phyloP scores from a whole-genome alignment of 495 filamentous ascomycete genomes.

The Podospora bellae-mahoneyi region DNA sequence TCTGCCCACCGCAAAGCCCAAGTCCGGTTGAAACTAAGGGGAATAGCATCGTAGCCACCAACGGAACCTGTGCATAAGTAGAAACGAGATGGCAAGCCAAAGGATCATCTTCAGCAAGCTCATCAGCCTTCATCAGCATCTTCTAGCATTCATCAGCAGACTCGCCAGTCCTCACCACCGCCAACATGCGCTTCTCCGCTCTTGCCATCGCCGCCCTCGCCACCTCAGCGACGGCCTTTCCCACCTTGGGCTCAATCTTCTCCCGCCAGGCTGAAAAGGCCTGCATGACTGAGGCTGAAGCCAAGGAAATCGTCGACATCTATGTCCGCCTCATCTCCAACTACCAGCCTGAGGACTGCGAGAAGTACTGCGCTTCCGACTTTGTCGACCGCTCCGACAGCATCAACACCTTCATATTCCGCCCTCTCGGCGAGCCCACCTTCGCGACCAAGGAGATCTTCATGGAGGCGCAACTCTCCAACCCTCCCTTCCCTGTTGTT shows the following conservation, averaged over 20 bases:
- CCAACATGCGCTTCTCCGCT: slow-evolving; percentile 31
- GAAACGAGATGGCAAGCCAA: background rate
- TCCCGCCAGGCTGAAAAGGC: slow-evolving; percentile 15
- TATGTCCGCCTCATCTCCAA: slow-evolving; percentile 36
- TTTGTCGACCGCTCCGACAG: slow-evolving; percentile 38
- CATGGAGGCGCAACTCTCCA: slow-evolving; percentile 34
- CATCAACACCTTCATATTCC: slow-evolving; percentile 41
- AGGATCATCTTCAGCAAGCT: background rate
- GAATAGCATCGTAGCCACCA: background rate
- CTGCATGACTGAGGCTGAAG: slow-evolving; percentile 33
- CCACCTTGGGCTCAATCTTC: slow-evolving; percentile 20
- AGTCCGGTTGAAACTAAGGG: background rate
- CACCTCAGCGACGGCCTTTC: slow-evolving; percentile 29
- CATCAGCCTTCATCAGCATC: slow-evolving; percentile 11
- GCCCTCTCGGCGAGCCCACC: slow-evolving; percentile 32
- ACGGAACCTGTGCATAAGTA: slow-evolving; percentile 19
- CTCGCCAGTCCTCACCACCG: background rate
- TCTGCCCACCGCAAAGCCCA: slow-evolving; percentile 1
- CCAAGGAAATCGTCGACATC: slow-evolving; percentile 30
- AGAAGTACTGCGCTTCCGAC: slow-evolving; percentile 36
- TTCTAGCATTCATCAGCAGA: background rate
- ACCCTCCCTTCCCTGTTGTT: slow-evolving; percentile 35
- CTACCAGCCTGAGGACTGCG: slow-evolving; percentile 33
- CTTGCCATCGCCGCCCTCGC: slow-evolving; percentile 28
- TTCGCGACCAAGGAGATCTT: slow-evolving; percentile 39